phyloP scores from a whole-genome alignment of 345 rosid species.

The Lumnitzera racemosa region DNA sequence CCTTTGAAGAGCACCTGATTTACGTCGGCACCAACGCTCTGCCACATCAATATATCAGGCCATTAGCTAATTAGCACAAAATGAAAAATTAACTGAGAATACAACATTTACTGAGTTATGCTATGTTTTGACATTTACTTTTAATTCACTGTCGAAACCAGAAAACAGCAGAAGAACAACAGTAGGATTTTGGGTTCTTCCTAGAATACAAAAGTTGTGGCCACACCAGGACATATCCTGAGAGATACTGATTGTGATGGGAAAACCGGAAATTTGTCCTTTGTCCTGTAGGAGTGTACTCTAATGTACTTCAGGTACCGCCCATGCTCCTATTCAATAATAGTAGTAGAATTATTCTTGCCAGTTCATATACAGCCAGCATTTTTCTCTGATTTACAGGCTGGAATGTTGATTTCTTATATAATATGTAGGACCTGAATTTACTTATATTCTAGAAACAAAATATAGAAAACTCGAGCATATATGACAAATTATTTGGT shows the following conservation, averaged over 20 bases:
- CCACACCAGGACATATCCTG: slow-evolving; percentile 12
- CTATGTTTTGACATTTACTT: neutral
- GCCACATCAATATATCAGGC: slow-evolving; percentile 19
- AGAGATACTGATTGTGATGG: slow-evolving; percentile 17
- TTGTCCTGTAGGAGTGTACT: slow-evolving; percentile 11
- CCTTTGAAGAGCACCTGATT: slow-evolving; percentile 94
- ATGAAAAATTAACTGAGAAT: slow-evolving; percentile 1
- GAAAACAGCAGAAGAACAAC: slow-evolving; percentile 8
- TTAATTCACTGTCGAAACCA: slow-evolving; percentile 2
- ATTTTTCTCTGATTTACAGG: neutral
- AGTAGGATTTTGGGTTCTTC: slow-evolving; percentile 19
- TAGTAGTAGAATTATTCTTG: no score
- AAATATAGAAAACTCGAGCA: no score
- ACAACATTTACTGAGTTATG: neutral
- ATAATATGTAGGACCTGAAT: no score
- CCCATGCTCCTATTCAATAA: slow-evolving; percentile 17
- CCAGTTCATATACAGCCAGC: no score
- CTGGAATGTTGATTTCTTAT: neutral
- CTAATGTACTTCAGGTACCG: slow-evolving; percentile 16
- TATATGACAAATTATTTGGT: no score
- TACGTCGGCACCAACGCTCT: slow-evolving; percentile 89
- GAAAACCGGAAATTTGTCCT: slow-evolving; percentile 3
- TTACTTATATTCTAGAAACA: no score
- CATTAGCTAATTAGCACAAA: slow-evolving; percentile 14
- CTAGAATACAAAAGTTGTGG: slow-evolving; percentile 15